phyloP scores from a whole-genome alignment of 129 eudicot species.

The sunflower (Helianthus annuus) region HanXRQr2.0-SUNRISE NC_035445.2:156369161-156369660 shows the following conservation, averaged over 20 bases:
- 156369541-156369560: conserved; percentile 9
- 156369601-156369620: not conserved
- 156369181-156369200: no score
- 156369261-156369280: not conserved
- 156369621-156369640: not conserved
- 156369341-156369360: conserved; percentile 49
- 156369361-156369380: conserved; percentile 94
- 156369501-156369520: not conserved
- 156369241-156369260: no score
- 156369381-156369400: conserved; percentile 99
- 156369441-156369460: conserved; percentile 13
- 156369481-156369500: not conserved
- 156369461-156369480: conserved; percentile 6
- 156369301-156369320: not conserved
- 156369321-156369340: not conserved
- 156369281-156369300: not conserved
- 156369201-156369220: no score
- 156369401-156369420: not conserved
- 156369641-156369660: conserved; percentile 1
- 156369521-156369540: conserved; percentile 11
- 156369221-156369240: no score
- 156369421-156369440: not conserved
- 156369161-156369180: no score
- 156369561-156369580: conserved; percentile 1
- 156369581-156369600: not conserved